Evolutionary conservation across 1,284 basidiomycete species (phyloP).

Genomic region (Fomitiporia mediterranea): DNA sequence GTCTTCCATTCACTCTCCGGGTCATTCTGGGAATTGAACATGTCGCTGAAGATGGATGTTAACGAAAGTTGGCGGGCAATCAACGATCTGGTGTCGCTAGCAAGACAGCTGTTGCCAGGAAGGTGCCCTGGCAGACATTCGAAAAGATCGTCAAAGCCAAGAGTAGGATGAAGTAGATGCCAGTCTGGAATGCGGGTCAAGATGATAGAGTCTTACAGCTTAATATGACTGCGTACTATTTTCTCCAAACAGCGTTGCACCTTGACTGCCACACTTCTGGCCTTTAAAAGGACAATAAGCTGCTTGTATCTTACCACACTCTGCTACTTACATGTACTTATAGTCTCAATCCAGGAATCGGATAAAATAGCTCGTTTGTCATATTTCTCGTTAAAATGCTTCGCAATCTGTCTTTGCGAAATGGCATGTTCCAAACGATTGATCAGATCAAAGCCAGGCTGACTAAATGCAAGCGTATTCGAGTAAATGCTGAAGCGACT

Average conservation of each 20-base stretch:
- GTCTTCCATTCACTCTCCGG: constrained; percentile 1
- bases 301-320: not conserved
- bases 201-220: too few relatives aligned
- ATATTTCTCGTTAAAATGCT: constrained; percentile 4
- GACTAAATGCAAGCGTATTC: too few relatives aligned
- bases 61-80: not conserved
- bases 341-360: constrained; percentile 2
- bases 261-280: constrained; percentile 1
- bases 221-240: constrained; percentile 2
- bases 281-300: not conserved
- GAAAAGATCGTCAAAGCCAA: not conserved
- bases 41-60: constrained; percentile 7
- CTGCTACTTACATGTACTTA: constrained; percentile 8
- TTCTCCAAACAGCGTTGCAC: not conserved
- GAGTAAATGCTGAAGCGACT: too few relatives aligned
- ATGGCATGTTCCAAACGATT: not conserved
- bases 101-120: not conserved
- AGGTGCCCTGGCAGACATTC: constrained; percentile 5
- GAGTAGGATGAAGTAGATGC: constrained; percentile 1
- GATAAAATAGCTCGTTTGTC: constrained; percentile 1
- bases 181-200: constrained; percentile 4
- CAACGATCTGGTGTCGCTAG: not conserved
- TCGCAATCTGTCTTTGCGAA: not conserved
- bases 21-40: constrained; percentile 15
- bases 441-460: not conserved